Conservation (phyloP, 1,139 yeast species). For the Geotrichum klebahnii region DNA sequence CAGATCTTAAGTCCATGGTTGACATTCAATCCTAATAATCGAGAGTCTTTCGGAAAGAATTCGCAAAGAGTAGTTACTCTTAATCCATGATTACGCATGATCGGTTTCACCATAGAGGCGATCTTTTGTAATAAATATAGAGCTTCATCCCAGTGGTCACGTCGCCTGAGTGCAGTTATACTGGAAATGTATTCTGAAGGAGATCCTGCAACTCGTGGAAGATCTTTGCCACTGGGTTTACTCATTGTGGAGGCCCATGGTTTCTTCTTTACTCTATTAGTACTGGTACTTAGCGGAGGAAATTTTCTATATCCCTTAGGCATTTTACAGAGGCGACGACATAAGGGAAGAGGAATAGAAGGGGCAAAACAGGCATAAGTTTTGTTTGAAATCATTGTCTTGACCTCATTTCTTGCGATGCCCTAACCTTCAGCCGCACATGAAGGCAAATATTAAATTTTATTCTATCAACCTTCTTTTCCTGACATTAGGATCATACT, state of each 20-base stretch:
- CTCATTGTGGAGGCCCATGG: background rate
- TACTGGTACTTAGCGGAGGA: slow-evolving; percentile 3
- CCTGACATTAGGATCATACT: background rate
- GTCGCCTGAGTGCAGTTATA: slow-evolving; percentile 17
- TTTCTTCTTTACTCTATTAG: slow-evolving; percentile 7
- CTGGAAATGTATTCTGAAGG: slow-evolving; percentile 16
- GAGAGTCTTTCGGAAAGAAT: slow-evolving; percentile 70
- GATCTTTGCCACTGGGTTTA: slow-evolving; percentile 7
- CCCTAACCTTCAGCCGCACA: slow-evolving; percentile 1
- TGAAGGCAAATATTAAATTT: background rate
- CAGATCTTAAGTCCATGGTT: slow-evolving; percentile 74
- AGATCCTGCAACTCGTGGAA: slow-evolving; percentile 13
- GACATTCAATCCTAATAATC: slow-evolving; percentile 78
- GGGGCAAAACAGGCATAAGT: background rate
- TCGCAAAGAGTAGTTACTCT: slow-evolving; percentile 70
- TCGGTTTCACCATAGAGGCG: slow-evolving; percentile 47
- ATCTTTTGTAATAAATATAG: slow-evolving; percentile 34
- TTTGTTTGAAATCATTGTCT: background rate
- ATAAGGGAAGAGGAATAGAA: background rate
- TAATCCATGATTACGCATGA: slow-evolving; percentile 65
- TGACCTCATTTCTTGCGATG: background rate
- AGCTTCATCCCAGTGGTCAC: slow-evolving; percentile 32
- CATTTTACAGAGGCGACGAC: slow-evolving; percentile 7
- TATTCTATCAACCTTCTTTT: background rate
- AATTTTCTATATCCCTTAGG: slow-evolving; percentile 10